A percentile compares a stretch with the other conserved stretches of the same genome.
phyloP scores from a whole-genome alignment of 75 land plant genomes.

The Adiantum capillusveneris region DNA sequence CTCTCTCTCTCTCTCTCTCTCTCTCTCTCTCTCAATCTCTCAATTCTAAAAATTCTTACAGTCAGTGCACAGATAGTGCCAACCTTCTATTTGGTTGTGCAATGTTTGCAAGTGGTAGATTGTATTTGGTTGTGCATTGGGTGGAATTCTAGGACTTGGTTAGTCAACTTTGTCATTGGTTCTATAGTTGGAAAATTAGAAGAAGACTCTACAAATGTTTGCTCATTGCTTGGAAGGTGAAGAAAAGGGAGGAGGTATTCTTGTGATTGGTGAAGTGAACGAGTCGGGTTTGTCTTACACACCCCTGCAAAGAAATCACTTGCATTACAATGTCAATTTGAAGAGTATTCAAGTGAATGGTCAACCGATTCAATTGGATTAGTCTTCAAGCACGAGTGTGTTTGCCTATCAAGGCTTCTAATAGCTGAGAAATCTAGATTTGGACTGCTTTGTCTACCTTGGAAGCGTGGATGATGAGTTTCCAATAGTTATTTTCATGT shows the following conservation, averaged over 20 bases:
- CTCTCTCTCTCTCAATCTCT: too few relatives aligned
- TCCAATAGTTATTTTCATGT: conserved; percentile 54
- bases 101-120: conserved; percentile 52
- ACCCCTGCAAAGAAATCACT: conserved; percentile 68
- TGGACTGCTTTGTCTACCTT: too few relatives aligned
- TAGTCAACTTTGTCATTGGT: conserved; percentile 60
- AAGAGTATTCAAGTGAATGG: conserved; percentile 74
- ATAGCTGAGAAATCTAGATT: too few relatives aligned
- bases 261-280: conserved; percentile 75
- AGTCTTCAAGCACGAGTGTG: conserved; percentile 28
- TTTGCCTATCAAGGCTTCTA: too few relatives aligned
- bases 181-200: conserved; percentile 51
- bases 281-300: conserved; percentile 73
- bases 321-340: conserved; percentile 78
- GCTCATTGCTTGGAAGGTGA: conserved; percentile 84
- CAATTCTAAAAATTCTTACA: too few relatives aligned
- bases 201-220: conserved; percentile 54
- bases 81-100: too few relatives aligned
- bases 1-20: too few relatives aligned
- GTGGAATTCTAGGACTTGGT: conserved; percentile 91
- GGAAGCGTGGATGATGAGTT: conserved; percentile 25
- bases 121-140: conserved; percentile 65
- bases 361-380: conserved; percentile 39
- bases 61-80: too few relatives aligned
- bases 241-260: conserved; percentile 65